These are phyloP conservation scores for Zygotorulaspora danielsina DNA, from an alignment of 805 yeast genomes.

Conservation along the genomic window DNA sequence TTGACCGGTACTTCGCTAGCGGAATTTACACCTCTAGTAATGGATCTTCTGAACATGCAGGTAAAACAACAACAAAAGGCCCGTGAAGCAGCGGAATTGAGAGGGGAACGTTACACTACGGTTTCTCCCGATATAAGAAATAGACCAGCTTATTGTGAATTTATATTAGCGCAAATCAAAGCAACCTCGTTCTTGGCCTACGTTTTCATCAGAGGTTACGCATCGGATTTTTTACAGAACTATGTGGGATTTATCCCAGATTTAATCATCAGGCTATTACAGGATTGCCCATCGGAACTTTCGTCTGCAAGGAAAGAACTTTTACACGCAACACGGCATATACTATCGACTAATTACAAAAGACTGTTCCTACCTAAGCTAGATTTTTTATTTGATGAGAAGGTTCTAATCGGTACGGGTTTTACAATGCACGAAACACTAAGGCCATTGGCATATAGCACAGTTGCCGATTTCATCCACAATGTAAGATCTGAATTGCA, in stretches of 20 bases:
- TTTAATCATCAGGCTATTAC: slow-evolving; percentile 74
- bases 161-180: slow-evolving; percentile 88
- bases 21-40: slow-evolving; percentile 73
- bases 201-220: slow-evolving; percentile 78
- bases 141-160: slow-evolving; percentile 78
- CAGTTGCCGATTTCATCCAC: slow-evolving; percentile 93
- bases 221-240: slow-evolving; percentile 55
- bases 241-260: slow-evolving; percentile 74
- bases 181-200: slow-evolving; percentile 94
- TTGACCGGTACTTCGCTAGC: slow-evolving; percentile 69
- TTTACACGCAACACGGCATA: slow-evolving; percentile 90
- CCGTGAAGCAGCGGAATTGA: slow-evolving; percentile 50
- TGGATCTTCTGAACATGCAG: slow-evolving; percentile 67
- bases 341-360: slow-evolving; percentile 85
- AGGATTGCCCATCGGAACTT: slow-evolving; percentile 93
- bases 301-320: slow-evolving; percentile 90
- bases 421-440: slow-evolving; percentile 85
- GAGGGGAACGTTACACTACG: slow-evolving; percentile 58
- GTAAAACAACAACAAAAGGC: slow-evolving; percentile 77
- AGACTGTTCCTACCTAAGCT: slow-evolving; percentile 78
- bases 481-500: slow-evolving; percentile 81
- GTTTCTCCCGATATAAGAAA: slow-evolving; percentile 73
- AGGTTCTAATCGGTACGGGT: slow-evolving; percentile 86
- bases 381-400: slow-evolving; percentile 79
- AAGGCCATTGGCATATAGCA: slow-evolving; percentile 89